Base-by-base conservation (phyloP, 2,329 filamentous ascomycete species). In the Aspergillus uvarum region DNA sequence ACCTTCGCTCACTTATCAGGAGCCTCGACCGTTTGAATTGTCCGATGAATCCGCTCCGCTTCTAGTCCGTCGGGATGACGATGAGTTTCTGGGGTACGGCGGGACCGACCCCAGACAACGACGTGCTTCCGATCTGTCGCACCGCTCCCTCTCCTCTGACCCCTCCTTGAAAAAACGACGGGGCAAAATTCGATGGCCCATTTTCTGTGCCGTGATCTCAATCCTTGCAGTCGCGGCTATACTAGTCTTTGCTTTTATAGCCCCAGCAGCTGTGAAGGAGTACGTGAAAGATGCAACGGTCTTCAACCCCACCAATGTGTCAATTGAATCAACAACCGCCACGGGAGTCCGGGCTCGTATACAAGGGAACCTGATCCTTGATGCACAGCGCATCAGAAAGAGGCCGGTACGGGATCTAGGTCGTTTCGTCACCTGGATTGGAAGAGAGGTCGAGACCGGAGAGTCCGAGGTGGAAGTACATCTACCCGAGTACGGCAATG, bases 261-360 rank as follows among this genome's bases (percentile, higher is more conserved):
- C 89, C 0, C 93, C 94, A 2, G 87, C 89, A 16, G 86, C 89
- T 7, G 86, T 96, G 11, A 87, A 96, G 76, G 85, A 91, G 72
- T 99, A 99, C 76, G 91, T 90, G 52, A 89, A 94, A 76, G 83
- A 93, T 74, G 91, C 93, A 3, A 83, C 89, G 24, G 87, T 94
- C 19, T 85, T 99, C 65, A 87, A 93, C 71, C 91, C 95, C 2
- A 92, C 89, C 5, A 90, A 88, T 66, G 78, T 99, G 21, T 92
- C 92, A 1, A 87, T 99, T 61, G 90, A 95, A 69, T 91, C 89
- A 2, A 89, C 97, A 65, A 97, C 92, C 0, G 72, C 86, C 7
- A 83, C 88, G 60, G 94, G 95, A 12, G 85, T 97, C 8, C 86
- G 84, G 62, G 89, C 91, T 32, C 87, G 92, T 63, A 82, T 99